Percentiles rank a stretch among this genome's conserved stretches.
Conservation (phyloP, 169 alveolate genomes). For the Cryptosporidium canis region DNA sequence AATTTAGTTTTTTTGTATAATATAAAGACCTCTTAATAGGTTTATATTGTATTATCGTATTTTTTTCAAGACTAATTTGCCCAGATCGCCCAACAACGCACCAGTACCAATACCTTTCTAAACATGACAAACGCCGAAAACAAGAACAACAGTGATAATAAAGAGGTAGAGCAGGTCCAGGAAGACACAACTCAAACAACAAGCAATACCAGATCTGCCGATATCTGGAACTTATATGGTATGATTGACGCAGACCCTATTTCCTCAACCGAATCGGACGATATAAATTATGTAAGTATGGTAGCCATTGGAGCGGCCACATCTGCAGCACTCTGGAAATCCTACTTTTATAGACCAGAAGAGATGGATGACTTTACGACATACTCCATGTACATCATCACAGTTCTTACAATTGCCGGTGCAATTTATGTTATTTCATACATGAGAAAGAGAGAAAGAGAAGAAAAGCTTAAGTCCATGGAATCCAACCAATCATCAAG, state of each 20-base stretch:
- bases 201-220: background rate
- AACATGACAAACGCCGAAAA: background rate
- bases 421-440: slow-evolving; percentile 38
- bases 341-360: slow-evolving; percentile 67
- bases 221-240: slow-evolving; percentile 63
- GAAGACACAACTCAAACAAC: background rate
- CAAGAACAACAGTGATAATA: background rate
- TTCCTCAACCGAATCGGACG: slow-evolving; percentile 27
- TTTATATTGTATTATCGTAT: too few relatives aligned
- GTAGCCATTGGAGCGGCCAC: slow-evolving; percentile 73
- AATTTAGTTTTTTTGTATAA: too few relatives aligned
- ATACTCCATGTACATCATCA: slow-evolving; percentile 62
- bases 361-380: slow-evolving; percentile 70
- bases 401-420: slow-evolving; percentile 55
- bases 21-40: too few relatives aligned
- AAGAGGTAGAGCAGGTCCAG: background rate
- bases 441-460: slow-evolving; percentile 48
- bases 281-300: slow-evolving; percentile 52
- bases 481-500: background rate
- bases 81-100: background rate
- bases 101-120: background rate
- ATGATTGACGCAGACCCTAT: slow-evolving; percentile 54
- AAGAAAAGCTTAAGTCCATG: background rate
- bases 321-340: slow-evolving; percentile 70
- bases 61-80: background rate